phyloP scores from a whole-genome alignment of 2,329 filamentous ascomycete species.

The Magnaporthiopsis incrustans region DNA sequence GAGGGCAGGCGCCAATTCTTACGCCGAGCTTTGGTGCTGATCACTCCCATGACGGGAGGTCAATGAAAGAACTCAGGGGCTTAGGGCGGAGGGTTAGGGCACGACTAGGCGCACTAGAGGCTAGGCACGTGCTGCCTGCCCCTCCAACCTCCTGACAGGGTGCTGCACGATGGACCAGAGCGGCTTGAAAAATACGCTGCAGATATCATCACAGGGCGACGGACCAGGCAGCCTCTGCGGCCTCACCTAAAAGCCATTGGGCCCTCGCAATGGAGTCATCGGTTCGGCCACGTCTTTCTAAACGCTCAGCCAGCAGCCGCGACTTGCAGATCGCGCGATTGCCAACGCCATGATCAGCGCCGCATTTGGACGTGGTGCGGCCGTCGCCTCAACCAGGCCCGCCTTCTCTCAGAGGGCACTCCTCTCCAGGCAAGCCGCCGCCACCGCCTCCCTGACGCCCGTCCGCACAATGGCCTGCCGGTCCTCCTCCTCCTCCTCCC shows the following conservation, averaged over 20 bases:
- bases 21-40: no score
- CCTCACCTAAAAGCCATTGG: constrained; percentile 4
- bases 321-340: not conserved
- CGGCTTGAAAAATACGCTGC: constrained; percentile 9
- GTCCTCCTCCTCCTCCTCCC: not conserved
- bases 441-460: no score
- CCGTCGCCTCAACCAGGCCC: not conserved
- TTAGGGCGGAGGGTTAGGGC: no score
- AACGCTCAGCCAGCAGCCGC: not conserved
- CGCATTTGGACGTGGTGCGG: not conserved
- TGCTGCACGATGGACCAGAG: no score
- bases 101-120: no score
- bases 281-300: not conserved
- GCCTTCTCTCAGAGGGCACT: not conserved
- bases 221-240: not conserved
- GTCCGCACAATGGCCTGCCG: constrained; percentile 3
- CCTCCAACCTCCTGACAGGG: no score
- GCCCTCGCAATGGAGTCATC: constrained; percentile 4
- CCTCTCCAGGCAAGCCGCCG: not conserved
- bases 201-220: constrained; percentile 7
- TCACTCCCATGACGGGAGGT: no score
- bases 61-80: no score
- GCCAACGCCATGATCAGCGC: not conserved
- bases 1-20: no score
- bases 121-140: not conserved